phyloP scores from a whole-genome alignment of 805 yeast genomes.

The Komagataella pseudopastoris region DNA sequence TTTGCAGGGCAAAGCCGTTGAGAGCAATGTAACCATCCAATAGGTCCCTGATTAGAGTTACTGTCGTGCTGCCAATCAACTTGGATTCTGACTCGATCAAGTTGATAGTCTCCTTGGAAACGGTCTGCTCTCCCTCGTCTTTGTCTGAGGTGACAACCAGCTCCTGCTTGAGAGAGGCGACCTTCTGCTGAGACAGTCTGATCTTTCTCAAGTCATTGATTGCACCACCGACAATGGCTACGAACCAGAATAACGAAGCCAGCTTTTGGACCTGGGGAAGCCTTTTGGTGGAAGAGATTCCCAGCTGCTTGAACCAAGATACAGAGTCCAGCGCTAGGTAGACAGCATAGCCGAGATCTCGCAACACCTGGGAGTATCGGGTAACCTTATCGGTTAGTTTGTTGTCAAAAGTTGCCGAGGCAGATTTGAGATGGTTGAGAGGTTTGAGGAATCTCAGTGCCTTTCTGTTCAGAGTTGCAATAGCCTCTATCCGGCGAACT shows the following conservation, averaged over 20 bases:
- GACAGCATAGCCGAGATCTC: conserved; percentile 48
- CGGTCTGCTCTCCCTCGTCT: conserved; percentile 17
- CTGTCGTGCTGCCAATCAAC: conserved; percentile 25
- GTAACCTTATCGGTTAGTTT: conserved; percentile 49
- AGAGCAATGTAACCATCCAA: conserved; percentile 68
- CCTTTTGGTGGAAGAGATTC: conserved; percentile 27
- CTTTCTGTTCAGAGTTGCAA: conserved; percentile 65
- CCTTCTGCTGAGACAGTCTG: conserved; percentile 23
- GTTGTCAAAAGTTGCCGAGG: conserved; percentile 53
- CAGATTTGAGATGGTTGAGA: conserved; percentile 54
- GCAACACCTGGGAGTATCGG: conserved; percentile 36
- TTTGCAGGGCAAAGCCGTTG: conserved; percentile 46
- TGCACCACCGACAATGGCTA: conserved; percentile 53
- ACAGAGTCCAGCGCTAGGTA: conserved; percentile 54
- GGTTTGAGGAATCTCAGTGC: conserved; percentile 79
- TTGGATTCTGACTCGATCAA: conserved; percentile 20
- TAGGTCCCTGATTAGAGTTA: conserved; percentile 63
- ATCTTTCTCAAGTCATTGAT: conserved; percentile 43
- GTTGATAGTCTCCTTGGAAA: conserved; percentile 15
- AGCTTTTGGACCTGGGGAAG: conserved; percentile 36
- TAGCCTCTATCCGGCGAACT: conserved; percentile 42
- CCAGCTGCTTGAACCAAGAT: conserved; percentile 46
- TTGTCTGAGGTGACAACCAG: conserved; percentile 20
- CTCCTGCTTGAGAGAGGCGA: not conserved
- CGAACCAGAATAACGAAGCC: conserved; percentile 66